phyloP scores from a whole-genome alignment of 2,329 filamentous ascomycete species.

The Stemphylium lycopersici region DNA sequence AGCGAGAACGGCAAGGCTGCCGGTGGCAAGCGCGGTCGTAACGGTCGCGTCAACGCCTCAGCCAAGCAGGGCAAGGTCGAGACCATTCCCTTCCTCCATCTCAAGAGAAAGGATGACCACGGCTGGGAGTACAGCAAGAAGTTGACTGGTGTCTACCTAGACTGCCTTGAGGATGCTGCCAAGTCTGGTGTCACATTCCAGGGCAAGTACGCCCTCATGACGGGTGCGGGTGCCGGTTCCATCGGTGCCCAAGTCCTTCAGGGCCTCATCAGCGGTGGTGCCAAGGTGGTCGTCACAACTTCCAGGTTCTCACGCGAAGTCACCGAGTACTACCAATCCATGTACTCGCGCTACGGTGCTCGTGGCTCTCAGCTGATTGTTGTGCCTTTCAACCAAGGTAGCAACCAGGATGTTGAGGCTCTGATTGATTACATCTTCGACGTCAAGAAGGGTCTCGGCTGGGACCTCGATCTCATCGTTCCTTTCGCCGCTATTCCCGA shows the following conservation, averaged over 20 bases:
- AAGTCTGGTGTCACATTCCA: conserved; percentile 87
- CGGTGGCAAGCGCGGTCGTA: conserved; percentile 64
- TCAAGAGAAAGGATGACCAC: conserved; percentile 91
- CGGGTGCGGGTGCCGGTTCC: conserved; percentile 94
- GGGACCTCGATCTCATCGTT: conserved; percentile 95
- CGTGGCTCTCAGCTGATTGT: conserved; percentile 96
- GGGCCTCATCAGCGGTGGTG: conserved; percentile 93
- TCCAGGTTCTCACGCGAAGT: conserved; percentile 96
- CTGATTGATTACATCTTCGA: conserved; percentile 97
- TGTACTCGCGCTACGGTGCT: conserved; percentile 94
- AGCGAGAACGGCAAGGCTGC: conserved; percentile 75
- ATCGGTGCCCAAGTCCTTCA: conserved; percentile 97
- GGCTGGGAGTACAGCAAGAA: conserved; percentile 99
- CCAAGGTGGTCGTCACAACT: conserved; percentile 95
- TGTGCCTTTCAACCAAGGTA: conserved; percentile 98
- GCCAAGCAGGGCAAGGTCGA: conserved; percentile 87
- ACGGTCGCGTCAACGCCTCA: conserved; percentile 58
- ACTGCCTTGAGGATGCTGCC: conserved; percentile 88
- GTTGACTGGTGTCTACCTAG: conserved; percentile 89
- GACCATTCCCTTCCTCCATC: conserved; percentile 95
- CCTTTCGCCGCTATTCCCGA: conserved; percentile 98
- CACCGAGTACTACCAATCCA: conserved; percentile 98
- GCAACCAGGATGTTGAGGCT: conserved; percentile 95
- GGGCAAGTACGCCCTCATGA: conserved; percentile 97
- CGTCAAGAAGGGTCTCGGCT: conserved; percentile 91